Evolutionary conservation across 331 rosid species (phyloP).

Genomic region (Rosa hybrid): DNA sequence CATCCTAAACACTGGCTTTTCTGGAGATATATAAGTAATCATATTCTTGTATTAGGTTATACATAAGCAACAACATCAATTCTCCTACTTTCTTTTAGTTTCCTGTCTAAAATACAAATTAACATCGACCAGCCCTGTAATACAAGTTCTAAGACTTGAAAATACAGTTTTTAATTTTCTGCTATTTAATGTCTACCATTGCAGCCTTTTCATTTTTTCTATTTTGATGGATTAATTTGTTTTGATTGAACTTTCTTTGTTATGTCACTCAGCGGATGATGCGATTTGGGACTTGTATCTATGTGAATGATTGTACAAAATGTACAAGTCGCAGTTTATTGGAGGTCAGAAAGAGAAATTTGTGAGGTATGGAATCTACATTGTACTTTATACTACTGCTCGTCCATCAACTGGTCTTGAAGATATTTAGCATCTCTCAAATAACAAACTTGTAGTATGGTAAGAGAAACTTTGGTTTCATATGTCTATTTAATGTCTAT

Average conservation of each 20-base stretch:
- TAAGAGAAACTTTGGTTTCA: too few species aligned
- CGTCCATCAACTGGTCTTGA: neutral
- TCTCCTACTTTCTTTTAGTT: neutral
- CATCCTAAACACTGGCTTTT: neutral
- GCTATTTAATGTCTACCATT: neutral
- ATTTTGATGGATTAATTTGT: constrained; percentile 17
- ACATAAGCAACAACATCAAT: neutral
- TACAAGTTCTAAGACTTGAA: neutral
- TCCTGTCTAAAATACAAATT: neutral
- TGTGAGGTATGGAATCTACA: constrained; percentile 58
- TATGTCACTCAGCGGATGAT: neutral
- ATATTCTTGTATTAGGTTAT: neutral
- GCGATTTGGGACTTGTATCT: constrained; percentile 37
- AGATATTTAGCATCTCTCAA: neutral
- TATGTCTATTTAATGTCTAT: too few species aligned
- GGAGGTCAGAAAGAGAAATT: constrained; percentile 82
- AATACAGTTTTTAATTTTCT: neutral
- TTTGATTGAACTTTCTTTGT: constrained; percentile 9
- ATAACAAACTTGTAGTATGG: neutral
- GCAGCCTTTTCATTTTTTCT: neutral
- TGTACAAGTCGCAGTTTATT: constrained; percentile 82
- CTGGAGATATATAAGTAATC: neutral
- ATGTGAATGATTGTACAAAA: constrained; percentile 50
- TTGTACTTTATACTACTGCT: neutral
- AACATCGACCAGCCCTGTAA: neutral